Conservation (phyloP, 2,329 filamentous ascomycete species). For the Epichloe aotearoae region DNA sequence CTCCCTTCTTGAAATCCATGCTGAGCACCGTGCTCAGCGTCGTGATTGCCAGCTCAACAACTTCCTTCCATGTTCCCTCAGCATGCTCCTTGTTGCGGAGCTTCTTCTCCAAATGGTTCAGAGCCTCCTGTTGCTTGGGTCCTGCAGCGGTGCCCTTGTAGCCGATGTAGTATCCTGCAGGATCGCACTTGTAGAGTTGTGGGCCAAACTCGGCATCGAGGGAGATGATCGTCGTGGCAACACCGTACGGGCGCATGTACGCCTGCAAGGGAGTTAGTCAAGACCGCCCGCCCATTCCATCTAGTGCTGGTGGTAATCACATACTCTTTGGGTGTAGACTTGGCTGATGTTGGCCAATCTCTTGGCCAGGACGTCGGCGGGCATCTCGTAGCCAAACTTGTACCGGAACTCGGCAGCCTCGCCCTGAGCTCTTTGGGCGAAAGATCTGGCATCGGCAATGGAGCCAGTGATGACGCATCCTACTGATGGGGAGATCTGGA, state of each 20-base stretch:
- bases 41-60: constrained; percentile 91
- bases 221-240: constrained; percentile 89
- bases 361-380: constrained; percentile 92
- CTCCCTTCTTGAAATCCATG: constrained; percentile 99
- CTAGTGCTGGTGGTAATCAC: constrained; percentile 9
- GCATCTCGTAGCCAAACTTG: constrained; percentile 99
- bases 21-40: constrained; percentile 92
- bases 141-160: constrained; percentile 98
- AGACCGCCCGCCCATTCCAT: background rate
- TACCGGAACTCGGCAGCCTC: constrained; percentile 97
- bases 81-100: constrained; percentile 97
- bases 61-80: constrained; percentile 89
- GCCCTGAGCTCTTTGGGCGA: constrained; percentile 80
- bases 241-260: constrained; percentile 95
- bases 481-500: constrained; percentile 89
- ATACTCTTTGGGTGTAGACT: constrained; percentile 92
- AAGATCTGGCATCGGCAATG: constrained; percentile 91
- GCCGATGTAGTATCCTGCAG: constrained; percentile 92
- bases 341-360: constrained; percentile 97
- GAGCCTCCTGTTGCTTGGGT: constrained; percentile 95
- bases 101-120: constrained; percentile 99
- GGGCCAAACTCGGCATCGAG: constrained; percentile 86
- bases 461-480: constrained; percentile 98
- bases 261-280: constrained; percentile 33
- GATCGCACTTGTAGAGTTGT: constrained; percentile 96